Evolutionary conservation across 371 early-diverging fungal species (phyloP).

Genomic region (Mortierella sp.): DNA sequence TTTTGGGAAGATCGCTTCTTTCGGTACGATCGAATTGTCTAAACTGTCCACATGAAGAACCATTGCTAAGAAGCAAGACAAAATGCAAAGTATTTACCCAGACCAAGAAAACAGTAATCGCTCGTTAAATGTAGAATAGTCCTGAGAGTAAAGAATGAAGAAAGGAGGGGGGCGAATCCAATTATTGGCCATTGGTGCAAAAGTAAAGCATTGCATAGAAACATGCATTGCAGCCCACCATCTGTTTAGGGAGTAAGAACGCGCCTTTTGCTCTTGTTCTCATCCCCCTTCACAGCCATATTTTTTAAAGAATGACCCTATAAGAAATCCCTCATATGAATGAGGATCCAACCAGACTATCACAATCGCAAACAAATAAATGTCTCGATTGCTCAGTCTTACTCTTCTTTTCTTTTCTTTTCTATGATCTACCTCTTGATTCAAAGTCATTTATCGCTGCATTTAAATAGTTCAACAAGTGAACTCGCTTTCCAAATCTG

Average conservation of each 20-base stretch:
- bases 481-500: too few relatives aligned
- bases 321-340: neutral
- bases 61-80: too few relatives aligned
- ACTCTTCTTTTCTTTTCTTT: neutral
- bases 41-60: neutral
- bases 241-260: neutral
- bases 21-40: too few relatives aligned
- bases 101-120: neutral
- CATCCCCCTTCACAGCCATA: neutral
- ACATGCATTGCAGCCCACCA: neutral
- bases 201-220: too few relatives aligned
- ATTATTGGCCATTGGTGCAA: too few relatives aligned
- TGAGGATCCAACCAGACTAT: conserved; percentile 3
- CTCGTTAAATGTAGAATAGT: neutral
- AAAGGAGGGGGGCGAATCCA: too few relatives aligned
- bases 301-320: neutral
- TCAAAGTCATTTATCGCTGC: too few relatives aligned
- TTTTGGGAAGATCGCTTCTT: neutral
- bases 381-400: too few relatives aligned
- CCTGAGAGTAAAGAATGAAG: neutral
- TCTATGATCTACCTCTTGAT: neutral
- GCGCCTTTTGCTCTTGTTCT: neutral
- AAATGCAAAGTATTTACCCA: neutral
- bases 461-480: too few relatives aligned
- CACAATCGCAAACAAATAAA: too few relatives aligned